phyloP scores from a whole-genome alignment of 1,139 yeast species.

The Hemisphaericaspora subhashii region DNA sequence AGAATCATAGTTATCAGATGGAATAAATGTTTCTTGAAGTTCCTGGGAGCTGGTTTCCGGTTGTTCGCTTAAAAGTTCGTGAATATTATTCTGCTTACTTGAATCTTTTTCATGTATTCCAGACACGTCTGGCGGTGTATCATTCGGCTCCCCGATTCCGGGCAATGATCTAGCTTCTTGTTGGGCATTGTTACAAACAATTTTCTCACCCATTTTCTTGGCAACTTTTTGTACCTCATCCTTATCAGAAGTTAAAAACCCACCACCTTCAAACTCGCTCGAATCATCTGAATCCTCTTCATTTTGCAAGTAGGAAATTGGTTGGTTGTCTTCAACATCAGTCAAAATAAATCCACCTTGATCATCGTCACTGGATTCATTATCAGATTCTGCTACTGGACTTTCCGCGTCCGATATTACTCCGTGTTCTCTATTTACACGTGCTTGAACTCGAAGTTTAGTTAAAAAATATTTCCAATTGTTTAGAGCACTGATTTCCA shows the following conservation, averaged over 20 bases:
- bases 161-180: too few species aligned
- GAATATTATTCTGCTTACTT: too few species aligned
- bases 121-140: neutral
- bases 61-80: too few species aligned
- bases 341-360: neutral
- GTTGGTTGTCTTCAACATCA: neutral
- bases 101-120: neutral
- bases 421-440: conserved; percentile 71
- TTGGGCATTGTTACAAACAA: too few species aligned
- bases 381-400: conserved; percentile 5
- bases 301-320: neutral
- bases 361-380: neutral
- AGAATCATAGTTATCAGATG: conserved; percentile 6
- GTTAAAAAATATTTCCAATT: conserved; percentile 75
- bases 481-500: conserved; percentile 54
- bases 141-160: neutral
- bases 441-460: conserved; percentile 68
- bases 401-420: conserved; percentile 24
- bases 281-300: neutral
- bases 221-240: neutral
- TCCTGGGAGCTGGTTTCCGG: too few species aligned
- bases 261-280: conserved; percentile 13
- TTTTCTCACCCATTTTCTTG: too few species aligned
- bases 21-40: conserved; percentile 6
- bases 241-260: conserved; percentile 9